Evolutionary conservation across 2,329 filamentous ascomycete genomes (phyloP).

Genomic region (Nothophaeocryptopus gaeumannii): DNA sequence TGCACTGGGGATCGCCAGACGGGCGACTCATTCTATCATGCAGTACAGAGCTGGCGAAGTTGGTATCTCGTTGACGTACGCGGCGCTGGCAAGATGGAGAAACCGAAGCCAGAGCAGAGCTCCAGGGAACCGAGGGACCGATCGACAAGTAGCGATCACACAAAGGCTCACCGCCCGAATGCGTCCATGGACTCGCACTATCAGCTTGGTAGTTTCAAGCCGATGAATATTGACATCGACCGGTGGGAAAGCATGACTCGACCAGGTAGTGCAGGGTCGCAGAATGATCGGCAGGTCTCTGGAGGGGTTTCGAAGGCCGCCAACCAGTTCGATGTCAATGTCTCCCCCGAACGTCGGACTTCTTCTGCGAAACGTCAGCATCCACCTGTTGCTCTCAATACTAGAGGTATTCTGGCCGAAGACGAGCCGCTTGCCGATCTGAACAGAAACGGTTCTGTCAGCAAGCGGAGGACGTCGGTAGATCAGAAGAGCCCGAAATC

Average conservation of each 20-base stretch:
- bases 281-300: constrained; percentile 5
- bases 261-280: constrained; percentile 3
- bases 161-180: constrained; percentile 25
- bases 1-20: constrained; percentile 68
- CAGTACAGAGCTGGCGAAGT: constrained; percentile 79
- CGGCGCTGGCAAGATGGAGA: constrained; percentile 51
- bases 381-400: constrained; percentile 28
- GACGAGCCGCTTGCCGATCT: constrained; percentile 37
- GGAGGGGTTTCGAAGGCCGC: constrained; percentile 22
- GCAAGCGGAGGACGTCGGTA: constrained; percentile 18
- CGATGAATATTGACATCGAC: constrained; percentile 60
- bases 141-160: constrained; percentile 15
- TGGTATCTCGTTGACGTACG: constrained; percentile 82
- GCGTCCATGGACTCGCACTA: constrained; percentile 53
- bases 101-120: constrained; percentile 31
- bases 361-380: constrained; percentile 32
- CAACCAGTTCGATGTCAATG: constrained; percentile 24
- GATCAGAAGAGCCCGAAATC: constrained; percentile 29
- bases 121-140: constrained; percentile 32
- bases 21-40: constrained; percentile 67
- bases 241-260: constrained; percentile 48
- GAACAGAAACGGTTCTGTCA: constrained; percentile 20
- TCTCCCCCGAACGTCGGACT: constrained; percentile 21
- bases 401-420: constrained; percentile 30
- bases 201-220: constrained; percentile 64